phyloP scores from a whole-genome alignment of 331 rosid genomes.

The Quercus tomentella region DNA sequence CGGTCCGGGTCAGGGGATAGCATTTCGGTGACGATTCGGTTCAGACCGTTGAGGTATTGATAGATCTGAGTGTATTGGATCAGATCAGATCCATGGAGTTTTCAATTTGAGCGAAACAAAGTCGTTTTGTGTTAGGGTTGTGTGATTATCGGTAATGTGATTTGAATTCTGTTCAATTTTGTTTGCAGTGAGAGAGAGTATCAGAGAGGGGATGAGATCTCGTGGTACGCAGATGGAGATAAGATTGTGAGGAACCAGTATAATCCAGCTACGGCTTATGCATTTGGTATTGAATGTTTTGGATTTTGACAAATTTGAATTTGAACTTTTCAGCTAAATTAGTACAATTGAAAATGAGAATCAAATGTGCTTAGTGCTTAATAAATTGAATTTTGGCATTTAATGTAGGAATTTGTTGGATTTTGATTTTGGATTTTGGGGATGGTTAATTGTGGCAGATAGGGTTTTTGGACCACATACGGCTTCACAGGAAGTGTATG shows the following conservation, averaged over 20 bases:
- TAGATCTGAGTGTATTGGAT: slow-evolving; percentile 58
- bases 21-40: slow-evolving; percentile 98
- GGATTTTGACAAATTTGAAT: not conserved
- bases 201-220: slow-evolving; percentile 87
- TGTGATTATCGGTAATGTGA: slow-evolving; percentile 28
- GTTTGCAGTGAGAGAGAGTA: slow-evolving; percentile 94
- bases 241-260: slow-evolving; percentile 87
- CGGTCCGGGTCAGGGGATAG: slow-evolving; percentile 71
- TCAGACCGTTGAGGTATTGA: slow-evolving; percentile 90
- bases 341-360: slow-evolving; percentile 7
- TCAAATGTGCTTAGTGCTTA: not conserved
- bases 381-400: slow-evolving; percentile 3
- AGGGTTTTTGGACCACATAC: slow-evolving; percentile 91
- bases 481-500: slow-evolving; percentile 77
- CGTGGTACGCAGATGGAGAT: slow-evolving; percentile 97
- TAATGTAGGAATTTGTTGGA: slow-evolving; percentile 4
- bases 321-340: slow-evolving; percentile 18
- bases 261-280: slow-evolving; percentile 90
- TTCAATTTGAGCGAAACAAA: slow-evolving; percentile 12
- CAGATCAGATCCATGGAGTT: slow-evolving; percentile 74
- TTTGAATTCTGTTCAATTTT: slow-evolving; percentile 24
- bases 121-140: slow-evolving; percentile 23
- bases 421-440: slow-evolving; percentile 30
- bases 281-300: slow-evolving; percentile 60
- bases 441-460: slow-evolving; percentile 58